Base-by-base conservation (phyloP, 2,329 filamentous ascomycete species). In the Lasiodiplodia gonubiensis region DNA sequence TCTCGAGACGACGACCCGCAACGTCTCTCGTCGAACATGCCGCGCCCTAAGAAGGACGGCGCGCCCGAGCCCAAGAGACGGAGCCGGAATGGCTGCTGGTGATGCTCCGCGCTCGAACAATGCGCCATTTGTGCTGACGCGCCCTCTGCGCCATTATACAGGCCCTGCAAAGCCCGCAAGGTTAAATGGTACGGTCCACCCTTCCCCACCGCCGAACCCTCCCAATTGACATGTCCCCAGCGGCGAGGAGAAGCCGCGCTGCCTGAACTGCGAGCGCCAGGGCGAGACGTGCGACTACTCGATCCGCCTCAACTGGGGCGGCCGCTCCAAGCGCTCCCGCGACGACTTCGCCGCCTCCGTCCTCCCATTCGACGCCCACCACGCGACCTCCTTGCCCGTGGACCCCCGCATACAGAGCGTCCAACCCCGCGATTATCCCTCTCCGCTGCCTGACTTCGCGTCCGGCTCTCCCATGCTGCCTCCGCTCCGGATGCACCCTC, bases 251-350 rank as follows among this genome's bases (percentile, higher is more conserved):
- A 90, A 90, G 71, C 92, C 92, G 16, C 80, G 79, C 69, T 94
- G 92, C 78, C 74, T 85, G 59, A 93, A 93, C 74, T 94, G 92
- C 78, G 84, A 88, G 72, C 88, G 88, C 69, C 88, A 89, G 70
- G 88, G 89, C 69, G 90, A 93, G 75, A 81, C 82, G 55, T 95
- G 92, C 80, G 92, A 95, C 78, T 94, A 94, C 77, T 92, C 88
- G 73, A 91, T 94, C 72, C 86, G 90, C 37, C 81, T 94, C 70
- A 94, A 94, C 73, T 94, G 92, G 92, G 89, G 90, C 69, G 91
- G 91, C 4, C 86, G 91, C 67, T 84, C 86, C 60, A 90, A 87
- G 75, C 88, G 86, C 78, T 85, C 84, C 69, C 80, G 80, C 63
- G 80, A 78, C 49, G 80, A 78, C 51, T 53, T 61, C 65, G 46